Evolutionary conservation across 441 rosid species (phyloP).

Genomic region (Lepidium campestre): DNA sequence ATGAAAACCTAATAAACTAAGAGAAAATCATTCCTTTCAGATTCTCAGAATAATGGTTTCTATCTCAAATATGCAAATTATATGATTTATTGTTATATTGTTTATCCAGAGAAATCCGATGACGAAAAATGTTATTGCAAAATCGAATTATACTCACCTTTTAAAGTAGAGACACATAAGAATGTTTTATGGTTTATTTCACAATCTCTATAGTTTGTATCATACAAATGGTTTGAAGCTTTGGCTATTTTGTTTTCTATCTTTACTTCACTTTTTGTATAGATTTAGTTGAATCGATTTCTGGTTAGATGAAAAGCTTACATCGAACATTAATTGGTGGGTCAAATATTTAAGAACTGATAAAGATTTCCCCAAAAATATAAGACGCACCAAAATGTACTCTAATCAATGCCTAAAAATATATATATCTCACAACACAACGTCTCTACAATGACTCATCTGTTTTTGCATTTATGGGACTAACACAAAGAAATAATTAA

Average conservation of each 20-base stretch:
- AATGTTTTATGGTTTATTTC: neutral
- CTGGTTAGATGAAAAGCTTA: constrained; percentile 13
- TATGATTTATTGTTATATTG: neutral
- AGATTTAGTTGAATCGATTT: constrained; percentile 10
- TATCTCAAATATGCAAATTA: neutral
- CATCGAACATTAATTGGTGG: constrained; percentile 10
- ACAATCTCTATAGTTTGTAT: neutral
- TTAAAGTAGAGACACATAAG: neutral
- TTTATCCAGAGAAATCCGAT: neutral
- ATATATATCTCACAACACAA: constrained; percentile 2
- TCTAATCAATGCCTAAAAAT: constrained; percentile 9
- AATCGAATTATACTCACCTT: neutral
- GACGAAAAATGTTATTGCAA: neutral
- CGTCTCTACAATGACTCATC: constrained; percentile 29
- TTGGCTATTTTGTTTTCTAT: neutral
- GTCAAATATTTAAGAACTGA: constrained; percentile 3
- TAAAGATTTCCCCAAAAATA: constrained; percentile 1
- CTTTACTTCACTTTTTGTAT: neutral
- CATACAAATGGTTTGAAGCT: neutral
- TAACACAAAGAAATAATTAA: constrained; percentile 27
- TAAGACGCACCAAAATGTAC: constrained; percentile 7
- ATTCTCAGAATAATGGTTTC: neutral
- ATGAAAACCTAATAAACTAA: neutral
- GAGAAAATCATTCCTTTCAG: constrained; percentile 1
- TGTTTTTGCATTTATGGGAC: constrained; percentile 30